phyloP scores from a whole-genome alignment of 2,329 filamentous ascomycete genomes.

The Fusarium humuli region DNA sequence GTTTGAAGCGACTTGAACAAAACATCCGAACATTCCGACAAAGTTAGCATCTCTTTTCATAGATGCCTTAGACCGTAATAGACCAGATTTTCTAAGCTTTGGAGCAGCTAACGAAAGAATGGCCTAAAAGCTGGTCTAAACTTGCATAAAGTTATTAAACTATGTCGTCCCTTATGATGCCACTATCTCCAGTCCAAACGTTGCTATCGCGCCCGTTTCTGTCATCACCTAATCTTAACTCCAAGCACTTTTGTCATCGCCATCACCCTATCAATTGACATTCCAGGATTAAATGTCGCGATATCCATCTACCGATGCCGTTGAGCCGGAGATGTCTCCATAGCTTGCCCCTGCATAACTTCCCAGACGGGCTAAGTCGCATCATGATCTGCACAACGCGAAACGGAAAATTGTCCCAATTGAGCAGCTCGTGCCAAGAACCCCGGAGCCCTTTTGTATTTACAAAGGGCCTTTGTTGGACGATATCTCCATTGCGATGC shows the following conservation, averaged over 20 bases:
- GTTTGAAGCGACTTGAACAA: not conserved
- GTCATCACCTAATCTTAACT: slow-evolving; percentile 10
- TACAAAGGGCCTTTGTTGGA: slow-evolving; percentile 20
- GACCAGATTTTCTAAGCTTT: rapidly evolving
- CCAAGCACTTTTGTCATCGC: slow-evolving; percentile 9
- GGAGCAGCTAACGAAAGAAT: no score
- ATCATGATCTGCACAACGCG: slow-evolving; percentile 17
- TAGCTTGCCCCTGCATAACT: slow-evolving; percentile 12
- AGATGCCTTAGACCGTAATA: rapidly evolving
- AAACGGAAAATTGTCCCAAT: slow-evolving; percentile 22
- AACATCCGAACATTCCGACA: rapidly evolving
- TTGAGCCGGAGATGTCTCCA: slow-evolving; percentile 14
- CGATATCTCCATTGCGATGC: slow-evolving; percentile 13
- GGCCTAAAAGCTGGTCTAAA: not conserved
- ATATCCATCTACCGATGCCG: slow-evolving; percentile 20
- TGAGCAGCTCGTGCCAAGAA: slow-evolving; percentile 26
- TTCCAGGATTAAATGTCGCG: not conserved
- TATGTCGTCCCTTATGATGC: not conserved
- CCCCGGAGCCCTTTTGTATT: slow-evolving; percentile 18
- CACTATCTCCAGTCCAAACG: not conserved
- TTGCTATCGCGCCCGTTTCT: not conserved
- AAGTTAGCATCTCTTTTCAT: not conserved
- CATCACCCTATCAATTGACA: not conserved
- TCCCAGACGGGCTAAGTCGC: slow-evolving; percentile 3
- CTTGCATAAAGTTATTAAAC: not conserved